Base-by-base conservation (phyloP, 257 asterid species). In the Nicotiana paniculata region DNA sequence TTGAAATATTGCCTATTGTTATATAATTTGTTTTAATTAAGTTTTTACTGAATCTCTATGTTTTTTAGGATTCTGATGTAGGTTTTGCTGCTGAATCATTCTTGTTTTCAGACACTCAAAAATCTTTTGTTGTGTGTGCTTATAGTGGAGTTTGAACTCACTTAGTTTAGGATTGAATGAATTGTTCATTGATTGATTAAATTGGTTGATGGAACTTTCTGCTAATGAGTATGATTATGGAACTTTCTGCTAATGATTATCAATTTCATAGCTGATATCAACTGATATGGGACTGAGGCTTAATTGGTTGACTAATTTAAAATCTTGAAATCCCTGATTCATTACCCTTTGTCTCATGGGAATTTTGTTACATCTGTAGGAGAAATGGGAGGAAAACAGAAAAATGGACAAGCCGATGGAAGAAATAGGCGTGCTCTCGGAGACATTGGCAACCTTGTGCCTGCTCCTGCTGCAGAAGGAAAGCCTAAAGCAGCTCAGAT, bases 381-480 rank as follows among this genome's bases (percentile, higher is more conserved):
- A 74, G 62, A 74, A 15, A 51, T 74, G 63, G 97, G 85, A 64
- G 90, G 85, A 33, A 90, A 89, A 85, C 89, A 69, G 83, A 92
- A 90, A 84, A 85, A 83, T 64, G 92, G 39, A 24, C 88, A 83
- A 79, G 90, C 59, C 26, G 92, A 88, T 68, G 95, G 84, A 26
- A 83, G 89, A 86, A 89, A 84, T 28, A 86, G 97, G 81, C 89
- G 93, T 1, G 96, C 83, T 63, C 86, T 95, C 0, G 59, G 92
- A 70, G 98, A 95, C 68, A 95, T 95, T 30, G 97, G 98, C 43
- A 95, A 95, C 84, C 85, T 94, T 9, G 95, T 57, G 4, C 82
- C 61, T 59, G 89, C 79, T 55, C 88, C 89, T 8, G 79, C 9
- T 15, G 79, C 7, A 17, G 86, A 76, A 65, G 81, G 43, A 57